A percentile compares a stretch with the other conserved stretches of the same genome.
Conservation (phyloP, 768 basidiomycete species). For the Ephemerocybe angulata region DNA sequence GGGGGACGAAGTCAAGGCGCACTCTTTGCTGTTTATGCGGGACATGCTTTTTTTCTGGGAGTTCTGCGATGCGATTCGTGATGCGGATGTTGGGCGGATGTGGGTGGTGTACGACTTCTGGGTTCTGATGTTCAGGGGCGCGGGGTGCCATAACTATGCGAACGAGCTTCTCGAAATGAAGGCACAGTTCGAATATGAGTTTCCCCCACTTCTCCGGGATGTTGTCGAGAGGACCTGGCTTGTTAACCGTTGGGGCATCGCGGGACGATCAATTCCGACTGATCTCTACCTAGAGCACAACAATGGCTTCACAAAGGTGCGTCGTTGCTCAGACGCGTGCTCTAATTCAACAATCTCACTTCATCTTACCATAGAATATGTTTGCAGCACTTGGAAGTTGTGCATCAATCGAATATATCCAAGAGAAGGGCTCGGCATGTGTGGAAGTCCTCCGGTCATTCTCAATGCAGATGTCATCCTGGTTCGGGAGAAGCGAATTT, state of each 20-base stretch:
- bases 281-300: slow-evolving; percentile 14
- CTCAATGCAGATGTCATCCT: not conserved
- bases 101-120: slow-evolving; percentile 14
- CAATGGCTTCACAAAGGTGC: slow-evolving; percentile 14
- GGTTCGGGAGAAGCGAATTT: not conserved
- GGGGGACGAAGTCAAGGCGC: slow-evolving; percentile 12
- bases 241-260: slow-evolving; percentile 10
- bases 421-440: slow-evolving; percentile 13
- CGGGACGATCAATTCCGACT: slow-evolving; percentile 11
- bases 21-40: slow-evolving; percentile 12
- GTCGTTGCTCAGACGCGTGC: not conserved
- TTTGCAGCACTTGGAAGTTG: slow-evolving; percentile 13
- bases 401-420: slow-evolving; percentile 14
- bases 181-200: slow-evolving; percentile 13
- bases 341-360: no score
- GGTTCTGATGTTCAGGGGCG: slow-evolving; percentile 14
- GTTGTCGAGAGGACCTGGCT: slow-evolving; percentile 13
- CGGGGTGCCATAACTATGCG: slow-evolving; percentile 14
- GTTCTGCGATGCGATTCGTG: slow-evolving; percentile 13
- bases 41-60: slow-evolving; percentile 15
- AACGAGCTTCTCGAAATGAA: slow-evolving; percentile 15
- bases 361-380: slow-evolving; percentile 11
- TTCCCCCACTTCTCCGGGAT: slow-evolving; percentile 1
- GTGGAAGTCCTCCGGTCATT: slow-evolving; percentile 9
- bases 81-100: slow-evolving; percentile 17